phyloP scores from a whole-genome alignment of 768 basidiomycete species.

The Auricularia heimuer region DNA sequence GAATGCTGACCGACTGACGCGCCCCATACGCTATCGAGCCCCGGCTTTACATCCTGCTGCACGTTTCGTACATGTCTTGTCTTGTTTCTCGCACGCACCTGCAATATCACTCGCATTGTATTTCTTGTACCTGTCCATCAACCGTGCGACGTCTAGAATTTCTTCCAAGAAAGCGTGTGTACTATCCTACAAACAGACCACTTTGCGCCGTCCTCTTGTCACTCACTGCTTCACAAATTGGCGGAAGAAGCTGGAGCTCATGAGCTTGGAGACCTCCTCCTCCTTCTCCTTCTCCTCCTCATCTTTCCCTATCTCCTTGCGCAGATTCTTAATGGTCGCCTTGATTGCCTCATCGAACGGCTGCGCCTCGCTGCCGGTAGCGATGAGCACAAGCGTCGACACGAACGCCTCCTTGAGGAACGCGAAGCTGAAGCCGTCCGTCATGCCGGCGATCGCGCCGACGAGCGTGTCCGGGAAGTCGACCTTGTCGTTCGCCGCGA shows the following conservation, averaged over 20 bases:
- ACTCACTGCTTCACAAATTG: not conserved
- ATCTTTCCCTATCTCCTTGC: constrained; percentile 53
- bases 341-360: constrained; percentile 44
- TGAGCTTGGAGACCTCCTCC: not conserved
- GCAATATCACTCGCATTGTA: no score
- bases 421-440: constrained; percentile 70
- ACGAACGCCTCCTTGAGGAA: constrained; percentile 78
- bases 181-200: no score
- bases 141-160: no score
- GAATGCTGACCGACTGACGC: no score
- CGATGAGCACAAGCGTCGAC: constrained; percentile 22
- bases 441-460: constrained; percentile 46
- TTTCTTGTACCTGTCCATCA: no score
- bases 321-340: constrained; percentile 49
- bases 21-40: no score
- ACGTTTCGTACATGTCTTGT: no score
- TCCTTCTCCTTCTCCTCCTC: not conserved
- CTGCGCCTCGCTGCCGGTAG: constrained; percentile 35
- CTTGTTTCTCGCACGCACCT: no score
- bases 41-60: no score
- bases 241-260: not conserved
- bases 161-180: no score
- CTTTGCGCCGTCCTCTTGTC: not conserved
- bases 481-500: constrained; percentile 50
- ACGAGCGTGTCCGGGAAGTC: constrained; percentile 59